phyloP scores from a whole-genome alignment of 805 yeast species.

The Saccharomyces paradoxus region DNA sequence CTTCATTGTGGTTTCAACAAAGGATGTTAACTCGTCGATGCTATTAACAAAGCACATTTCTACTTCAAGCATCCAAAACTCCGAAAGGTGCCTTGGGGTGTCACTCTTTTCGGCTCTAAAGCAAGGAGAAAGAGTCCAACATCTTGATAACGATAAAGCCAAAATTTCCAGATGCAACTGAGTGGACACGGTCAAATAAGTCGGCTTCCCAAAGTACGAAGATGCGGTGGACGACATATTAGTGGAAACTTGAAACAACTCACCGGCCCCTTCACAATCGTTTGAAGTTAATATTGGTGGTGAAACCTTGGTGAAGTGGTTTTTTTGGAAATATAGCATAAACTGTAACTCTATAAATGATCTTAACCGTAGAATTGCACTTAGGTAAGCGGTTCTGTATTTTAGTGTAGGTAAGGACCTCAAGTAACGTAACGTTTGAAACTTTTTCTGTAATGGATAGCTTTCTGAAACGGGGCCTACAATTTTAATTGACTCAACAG shows the following conservation, averaged over 20 bases:
- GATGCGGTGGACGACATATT: slow-evolving; percentile 18
- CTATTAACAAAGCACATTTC: slow-evolving; percentile 63
- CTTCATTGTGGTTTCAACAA: slow-evolving; percentile 67
- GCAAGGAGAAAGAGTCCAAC: slow-evolving; percentile 85
- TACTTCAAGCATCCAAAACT: slow-evolving; percentile 97
- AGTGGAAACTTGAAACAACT: slow-evolving; percentile 55
- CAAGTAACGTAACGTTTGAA: slow-evolving; percentile 55
- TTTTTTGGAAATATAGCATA: slow-evolving; percentile 38
- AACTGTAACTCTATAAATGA: slow-evolving; percentile 31
- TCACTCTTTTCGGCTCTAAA: slow-evolving; percentile 90
- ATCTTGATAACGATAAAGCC: slow-evolving; percentile 65
- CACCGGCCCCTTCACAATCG: slow-evolving; percentile 98
- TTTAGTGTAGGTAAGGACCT: slow-evolving; percentile 70
- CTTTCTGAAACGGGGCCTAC: slow-evolving; percentile 53
- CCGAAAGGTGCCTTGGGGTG: slow-evolving; percentile 85
- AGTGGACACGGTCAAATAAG: slow-evolving; percentile 81
- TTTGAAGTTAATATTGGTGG: slow-evolving; percentile 85
- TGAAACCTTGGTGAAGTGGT: slow-evolving; percentile 59
- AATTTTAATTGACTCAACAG: slow-evolving; percentile 34
- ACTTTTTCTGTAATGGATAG: slow-evolving; percentile 82
- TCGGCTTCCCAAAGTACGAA: slow-evolving; percentile 54
- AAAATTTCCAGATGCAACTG: slow-evolving; percentile 84
- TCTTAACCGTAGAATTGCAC: slow-evolving; percentile 64
- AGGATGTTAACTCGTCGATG: slow-evolving; percentile 51
- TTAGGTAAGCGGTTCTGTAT: slow-evolving; percentile 59